phyloP scores from a whole-genome alignment of 345 rosid genomes.

The Isatis tinctoria region DNA sequence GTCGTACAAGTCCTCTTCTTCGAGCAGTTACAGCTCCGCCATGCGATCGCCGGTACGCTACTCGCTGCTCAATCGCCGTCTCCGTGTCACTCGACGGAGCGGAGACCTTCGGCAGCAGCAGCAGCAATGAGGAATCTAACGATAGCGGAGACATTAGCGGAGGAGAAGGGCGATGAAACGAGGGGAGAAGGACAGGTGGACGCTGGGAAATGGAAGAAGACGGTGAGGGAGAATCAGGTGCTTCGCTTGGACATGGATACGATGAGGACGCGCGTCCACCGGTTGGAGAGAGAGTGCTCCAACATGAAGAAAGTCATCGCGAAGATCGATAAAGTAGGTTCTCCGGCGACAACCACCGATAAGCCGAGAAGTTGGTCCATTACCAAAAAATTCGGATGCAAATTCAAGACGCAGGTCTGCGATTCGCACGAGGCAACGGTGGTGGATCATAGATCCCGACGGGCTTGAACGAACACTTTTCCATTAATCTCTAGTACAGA shows the following conservation, averaged over 20 bases:
- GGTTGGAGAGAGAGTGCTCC: slow-evolving; percentile 84
- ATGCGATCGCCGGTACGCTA: slow-evolving; percentile 82
- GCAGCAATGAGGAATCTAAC: slow-evolving; percentile 7
- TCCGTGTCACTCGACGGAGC: slow-evolving; percentile 31
- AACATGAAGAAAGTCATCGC: slow-evolving; percentile 80
- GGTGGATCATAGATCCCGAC: slow-evolving; percentile 42
- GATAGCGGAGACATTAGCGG: slow-evolving; percentile 18
- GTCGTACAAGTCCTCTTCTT: slow-evolving; percentile 96
- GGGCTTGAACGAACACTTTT: neutral
- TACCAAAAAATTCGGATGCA: slow-evolving; percentile 67
- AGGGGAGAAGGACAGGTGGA: slow-evolving; percentile 23
- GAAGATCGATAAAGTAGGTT: slow-evolving; percentile 56
- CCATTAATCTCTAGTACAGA: slow-evolving; percentile 9
- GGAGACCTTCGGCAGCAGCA: slow-evolving; percentile 37
- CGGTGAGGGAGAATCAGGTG: slow-evolving; percentile 93
- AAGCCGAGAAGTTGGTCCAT: slow-evolving; percentile 50
- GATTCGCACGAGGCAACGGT: slow-evolving; percentile 81
- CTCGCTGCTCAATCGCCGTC: slow-evolving; percentile 56
- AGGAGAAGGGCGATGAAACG: slow-evolving; percentile 27
- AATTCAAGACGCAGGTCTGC: slow-evolving; percentile 89
- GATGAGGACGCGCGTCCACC: slow-evolving; percentile 91
- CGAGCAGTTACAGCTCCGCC: slow-evolving; percentile 91
- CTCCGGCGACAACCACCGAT: slow-evolving; percentile 15
- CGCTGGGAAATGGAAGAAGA: slow-evolving; percentile 55
- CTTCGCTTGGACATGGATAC: slow-evolving; percentile 94